Conservation (phyloP, 306 rosid species). For the Sesbania bispinosa region DNA sequence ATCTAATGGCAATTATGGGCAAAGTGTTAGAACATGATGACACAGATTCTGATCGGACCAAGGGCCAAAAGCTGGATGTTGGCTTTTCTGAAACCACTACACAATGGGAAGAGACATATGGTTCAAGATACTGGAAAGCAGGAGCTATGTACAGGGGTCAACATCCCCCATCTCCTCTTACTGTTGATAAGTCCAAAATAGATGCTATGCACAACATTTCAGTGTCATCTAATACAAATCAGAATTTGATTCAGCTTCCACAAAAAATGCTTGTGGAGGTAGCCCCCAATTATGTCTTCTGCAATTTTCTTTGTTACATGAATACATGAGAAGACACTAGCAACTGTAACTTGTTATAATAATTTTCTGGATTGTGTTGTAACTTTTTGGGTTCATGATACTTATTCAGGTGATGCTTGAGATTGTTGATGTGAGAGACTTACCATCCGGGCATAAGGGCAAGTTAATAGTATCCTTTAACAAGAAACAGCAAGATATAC, state of each 20-base stretch:
- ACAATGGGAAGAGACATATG: conserved; percentile 51
- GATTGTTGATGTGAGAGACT: conserved; percentile 40
- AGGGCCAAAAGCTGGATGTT: conserved; percentile 40
- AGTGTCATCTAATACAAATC: not conserved
- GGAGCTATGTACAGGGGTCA: conserved; percentile 44
- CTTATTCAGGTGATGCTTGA: conserved; percentile 44
- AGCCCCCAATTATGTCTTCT: not conserved
- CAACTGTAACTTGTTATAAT: not conserved
- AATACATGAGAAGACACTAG: not conserved
- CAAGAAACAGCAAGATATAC: conserved; percentile 28
- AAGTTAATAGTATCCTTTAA: conserved; percentile 28
- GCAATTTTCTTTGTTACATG: not conserved
- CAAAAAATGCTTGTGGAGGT: conserved; percentile 40
- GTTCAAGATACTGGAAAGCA: conserved; percentile 45
- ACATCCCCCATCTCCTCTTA: conserved; percentile 33
- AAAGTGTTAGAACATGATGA: conserved; percentile 38
- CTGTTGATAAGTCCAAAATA: not conserved
- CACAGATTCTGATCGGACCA: conserved; percentile 36
- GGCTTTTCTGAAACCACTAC: conserved; percentile 43
- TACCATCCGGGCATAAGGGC: conserved; percentile 19
- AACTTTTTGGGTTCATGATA: conserved; percentile 2
- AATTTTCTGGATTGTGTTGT: not conserved
- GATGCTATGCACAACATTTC: not conserved
- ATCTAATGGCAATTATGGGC: conserved; percentile 30
- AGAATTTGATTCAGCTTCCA: conserved; percentile 33